Evolutionary conservation across 225 moss, liverwort and hornwort species (phyloP), one percentile per base, ranked within the genome.

Genomic region (Neckera pumila): DNA sequence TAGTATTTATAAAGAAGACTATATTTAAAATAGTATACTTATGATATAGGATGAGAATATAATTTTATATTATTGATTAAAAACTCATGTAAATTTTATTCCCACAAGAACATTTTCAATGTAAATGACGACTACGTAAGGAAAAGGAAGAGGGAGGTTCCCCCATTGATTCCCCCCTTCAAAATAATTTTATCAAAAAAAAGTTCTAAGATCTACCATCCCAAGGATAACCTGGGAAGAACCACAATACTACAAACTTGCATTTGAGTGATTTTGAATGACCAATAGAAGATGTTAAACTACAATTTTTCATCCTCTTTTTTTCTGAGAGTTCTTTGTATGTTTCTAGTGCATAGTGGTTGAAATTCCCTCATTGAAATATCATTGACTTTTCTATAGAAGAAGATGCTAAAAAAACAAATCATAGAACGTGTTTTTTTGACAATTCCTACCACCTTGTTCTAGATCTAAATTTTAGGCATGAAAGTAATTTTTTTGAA

Each of bases 91-190:
- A 36, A 36, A 14, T 22, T 53, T 14, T 36, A 23, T 36, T 53
- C 0, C 5, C 0, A 34, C 0, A 53, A n/a, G n/a, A n/a, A n/a
- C n/a, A n/a, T n/a, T n/a, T n/a, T n/a, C n/a, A n/a, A n/a, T n/a
- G n/a, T n/a, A n/a, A n/a, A n/a, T n/a, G n/a, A n/a, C n/a, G n/a
- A n/a, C n/a, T n/a, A n/a, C n/a, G n/a, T n/a, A n/a, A n/a, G n/a
- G n/a, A n/a, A n/a, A n/a, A n/a, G n/a, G n/a, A n/a, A 0, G 12
- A 26, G 0, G 7, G 2, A 14, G 14, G 23, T 14, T 7, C 4
- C 11, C n/a, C n/a, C n/a, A 11, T 36, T 36, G 20, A 66, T 66
- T 20, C 36, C 11, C 5, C 9, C 34, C 7, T 6, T 21, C 6
- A 66, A 36, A 66, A 11, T 36, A 66, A 66, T 19, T 34, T 10